These are phyloP conservation scores for Gliomastix tumulicola DNA, from an alignment of 2,329 filamentous ascomycete genomes.

Conservation along the genomic window DNA sequence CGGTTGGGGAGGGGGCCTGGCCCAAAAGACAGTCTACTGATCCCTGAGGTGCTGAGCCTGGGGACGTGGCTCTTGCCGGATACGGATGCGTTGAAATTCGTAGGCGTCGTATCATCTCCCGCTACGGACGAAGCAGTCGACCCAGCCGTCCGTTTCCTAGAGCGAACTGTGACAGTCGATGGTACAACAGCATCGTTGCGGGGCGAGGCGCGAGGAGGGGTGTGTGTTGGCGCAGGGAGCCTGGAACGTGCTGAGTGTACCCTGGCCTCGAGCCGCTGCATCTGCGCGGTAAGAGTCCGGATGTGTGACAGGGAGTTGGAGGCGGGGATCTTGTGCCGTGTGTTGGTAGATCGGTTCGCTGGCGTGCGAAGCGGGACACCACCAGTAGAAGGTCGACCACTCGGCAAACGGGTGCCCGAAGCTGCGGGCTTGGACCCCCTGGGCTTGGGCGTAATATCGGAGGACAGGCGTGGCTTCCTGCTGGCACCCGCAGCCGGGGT, in stretches of 20 bases:
- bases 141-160: slow-evolving; percentile 60
- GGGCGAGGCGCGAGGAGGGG: slow-evolving; percentile 76
- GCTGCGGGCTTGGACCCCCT: slow-evolving; percentile 36
- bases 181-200: slow-evolving; percentile 44
- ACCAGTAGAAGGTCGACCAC: slow-evolving; percentile 37
- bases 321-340: slow-evolving; percentile 42
- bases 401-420: slow-evolving; percentile 21
- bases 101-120: slow-evolving; percentile 45
- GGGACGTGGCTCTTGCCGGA: slow-evolving; percentile 40
- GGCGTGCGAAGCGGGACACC: slow-evolving; percentile 42
- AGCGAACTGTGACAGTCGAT: slow-evolving; percentile 57
- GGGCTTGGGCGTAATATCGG: slow-evolving; percentile 50
- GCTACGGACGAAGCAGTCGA: slow-evolving; percentile 42
- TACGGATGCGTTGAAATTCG: slow-evolving; percentile 27
- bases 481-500: slow-evolving; percentile 25
- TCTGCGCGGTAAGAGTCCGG: slow-evolving; percentile 87
- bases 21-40: slow-evolving; percentile 58
- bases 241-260: slow-evolving; percentile 90
- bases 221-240: slow-evolving; percentile 72
- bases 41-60: slow-evolving; percentile 54
- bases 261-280: slow-evolving; percentile 91
- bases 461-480: slow-evolving; percentile 45
- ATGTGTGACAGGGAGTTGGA: slow-evolving; percentile 83
- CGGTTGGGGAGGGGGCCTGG: slow-evolving; percentile 49
- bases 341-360: slow-evolving; percentile 42